Evolutionary conservation across 164 flowering plant species (phyloP).

Genomic region (Cinnamomum chago): DNA sequence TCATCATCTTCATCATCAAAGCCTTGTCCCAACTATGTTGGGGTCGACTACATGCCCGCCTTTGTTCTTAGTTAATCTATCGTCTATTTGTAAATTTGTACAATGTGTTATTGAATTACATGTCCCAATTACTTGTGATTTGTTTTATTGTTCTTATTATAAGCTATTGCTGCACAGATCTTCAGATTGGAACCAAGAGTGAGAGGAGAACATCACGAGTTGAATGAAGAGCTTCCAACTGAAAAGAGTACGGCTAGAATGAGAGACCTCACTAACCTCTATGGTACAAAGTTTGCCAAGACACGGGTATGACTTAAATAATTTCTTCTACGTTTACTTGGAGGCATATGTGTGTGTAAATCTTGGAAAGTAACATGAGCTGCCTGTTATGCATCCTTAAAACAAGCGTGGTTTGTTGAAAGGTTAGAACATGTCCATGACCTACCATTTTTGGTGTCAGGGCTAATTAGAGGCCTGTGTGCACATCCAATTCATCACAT

Average conservation of each 20-base stretch:
- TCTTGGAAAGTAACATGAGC: too few species aligned
- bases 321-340: not conserved
- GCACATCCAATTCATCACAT: too few species aligned
- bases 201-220: constrained; percentile 17
- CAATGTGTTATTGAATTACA: not conserved
- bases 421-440: too few species aligned
- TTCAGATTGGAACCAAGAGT: constrained; percentile 70
- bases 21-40: too few species aligned
- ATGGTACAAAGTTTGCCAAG: constrained; percentile 49
- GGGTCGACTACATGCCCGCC: not conserved
- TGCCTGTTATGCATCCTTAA: too few species aligned
- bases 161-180: constrained; percentile 48
- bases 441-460: too few species aligned
- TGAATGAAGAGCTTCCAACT: constrained; percentile 14
- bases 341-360: too few species aligned
- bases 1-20: too few species aligned
- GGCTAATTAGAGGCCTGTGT: too few species aligned
- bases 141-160: not conserved
- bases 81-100: not conserved
- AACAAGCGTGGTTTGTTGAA: too few species aligned
- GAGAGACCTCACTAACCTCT: constrained; percentile 24
- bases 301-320: constrained; percentile 30
- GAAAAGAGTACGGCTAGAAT: constrained; percentile 21
- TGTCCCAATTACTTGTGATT: not conserved
- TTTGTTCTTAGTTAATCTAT: not conserved